phyloP scores from a whole-genome alignment of 169 alveolate species.

The Plasmodium malariae region DNA sequence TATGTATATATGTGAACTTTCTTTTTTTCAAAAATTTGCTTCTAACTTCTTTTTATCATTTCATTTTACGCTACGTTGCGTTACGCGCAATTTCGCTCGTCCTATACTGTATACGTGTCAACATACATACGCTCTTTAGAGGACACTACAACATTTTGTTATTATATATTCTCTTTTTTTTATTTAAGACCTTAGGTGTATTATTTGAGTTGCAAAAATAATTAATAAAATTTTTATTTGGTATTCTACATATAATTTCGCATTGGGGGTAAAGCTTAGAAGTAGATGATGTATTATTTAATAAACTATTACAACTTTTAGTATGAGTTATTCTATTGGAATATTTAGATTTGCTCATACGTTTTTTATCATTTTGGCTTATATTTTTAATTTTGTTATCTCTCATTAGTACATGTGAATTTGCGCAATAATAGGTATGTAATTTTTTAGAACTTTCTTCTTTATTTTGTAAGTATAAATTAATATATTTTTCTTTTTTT shows the following conservation, averaged over 20 bases:
- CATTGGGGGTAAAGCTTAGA: slow-evolving; percentile 28
- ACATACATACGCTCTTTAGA: too few species aligned
- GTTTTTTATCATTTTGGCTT: background rate
- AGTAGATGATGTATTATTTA: slow-evolving; percentile 9
- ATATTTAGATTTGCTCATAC: background rate
- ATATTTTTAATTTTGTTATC: background rate
- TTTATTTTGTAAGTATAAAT: background rate
- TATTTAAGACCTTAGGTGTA: background rate
- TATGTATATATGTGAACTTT: too few species aligned
- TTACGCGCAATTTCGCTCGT: too few species aligned
- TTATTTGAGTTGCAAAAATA: background rate
- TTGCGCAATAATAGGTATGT: background rate
- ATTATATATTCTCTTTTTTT: background rate
- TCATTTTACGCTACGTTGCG: too few species aligned
- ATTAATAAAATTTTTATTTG: slow-evolving; percentile 2
- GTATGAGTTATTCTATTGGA: background rate
- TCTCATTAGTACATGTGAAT: background rate
- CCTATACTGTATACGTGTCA: too few species aligned
- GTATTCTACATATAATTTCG: slow-evolving; percentile 36
- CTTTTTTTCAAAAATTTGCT: too few species aligned
- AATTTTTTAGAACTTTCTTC: background rate
- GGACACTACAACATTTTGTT: too few species aligned
- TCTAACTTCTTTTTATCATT: too few species aligned
- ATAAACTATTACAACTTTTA: background rate
- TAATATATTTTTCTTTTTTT: slow-evolving; percentile 1